Base-by-base conservation (phyloP, 352 stramenopile genomes). In the Phytophthora foliorum region DNA sequence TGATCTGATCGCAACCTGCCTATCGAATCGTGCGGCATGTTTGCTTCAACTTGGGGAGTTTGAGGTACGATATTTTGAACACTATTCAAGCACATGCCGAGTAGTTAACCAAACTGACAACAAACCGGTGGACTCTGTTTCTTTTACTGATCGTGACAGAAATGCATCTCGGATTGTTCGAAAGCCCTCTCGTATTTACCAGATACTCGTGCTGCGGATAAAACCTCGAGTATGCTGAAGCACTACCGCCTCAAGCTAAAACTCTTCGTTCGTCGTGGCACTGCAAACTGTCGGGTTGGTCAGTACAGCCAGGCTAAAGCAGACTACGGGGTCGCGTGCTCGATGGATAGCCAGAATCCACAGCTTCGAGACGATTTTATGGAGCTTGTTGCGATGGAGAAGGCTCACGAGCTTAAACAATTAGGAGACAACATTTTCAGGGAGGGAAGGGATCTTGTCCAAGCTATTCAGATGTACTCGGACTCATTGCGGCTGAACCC, bases 281-380 rank as follows among this genome's bases (percentile, higher is more conserved):
- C 86, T 1, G 88, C 88, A 0, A 72, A 91, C 57, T 92, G 85
- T 49, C 83, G 87, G 5, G 38, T 87, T 8, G 80, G 82, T 2
- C 76, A 89, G 45, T 90, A 77, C 53, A 85, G 64, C 9, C 64
- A 91, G 52, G 83, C 80, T 21, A 94, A 94, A 60, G 83, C 88
- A 4, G 88, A 95, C 69, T 95, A 94, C 41, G 86, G 86, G 22
- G 84, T 93, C 22, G 86, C 88, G 2, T 73, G 91, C 6, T 89
- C 84, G 2, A 90, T 95, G 78, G 86, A 93, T 52, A 82, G 67
- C n/a, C 79, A 94, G 52, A 92, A 94, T 50, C 45, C 64, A 17
- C 72, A 81, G 29, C 74, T 94, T 6, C 76, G 87, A 49, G 71
- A 92, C 25, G 88, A 95, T 32, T 94, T 91, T 41, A 52, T 78